Evolutionary conservation across 177 flowering plant species (phyloP), one percentile per base, ranked within the genome.

Genomic region (Telopea speciosissima): DNA sequence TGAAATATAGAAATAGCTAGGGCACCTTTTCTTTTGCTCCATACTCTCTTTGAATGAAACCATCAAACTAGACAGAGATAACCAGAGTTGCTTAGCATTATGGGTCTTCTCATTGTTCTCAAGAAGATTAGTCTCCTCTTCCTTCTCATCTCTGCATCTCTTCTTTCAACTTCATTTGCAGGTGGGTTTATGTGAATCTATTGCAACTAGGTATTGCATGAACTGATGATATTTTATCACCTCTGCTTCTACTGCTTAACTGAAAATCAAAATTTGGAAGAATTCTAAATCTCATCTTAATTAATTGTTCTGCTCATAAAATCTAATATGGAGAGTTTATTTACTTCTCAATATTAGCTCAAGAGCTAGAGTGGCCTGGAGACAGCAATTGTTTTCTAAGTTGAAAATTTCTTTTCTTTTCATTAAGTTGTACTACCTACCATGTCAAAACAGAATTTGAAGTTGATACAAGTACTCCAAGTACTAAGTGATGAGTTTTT

Each of bases 151-250:
- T 79, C 83, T 45, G 81, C 79, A 36, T 76, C 83, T 26, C 74
- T 83, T 52, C 64, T 79, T 21, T 74, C 87, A 70, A 73, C 83
- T 71, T 83, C 88, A 68, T 74, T 72, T 76, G 88, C 89, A 84
- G 91, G 88, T 83, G 62, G 23, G 79, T 72, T 11, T 62, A 8
- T 69, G 52, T 56, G 58, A 49, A 23, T 62, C 68, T 40, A 24
- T 63, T 63, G 19, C 58, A 52, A 14, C 19, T 21, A 36, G 40
- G 40, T 36, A 16, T 13, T 12, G 19, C 54, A 49, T 49, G 54
- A 49, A 44, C 49, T 44, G 49, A n/a, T n/a, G n/a, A n/a, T n/a
- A n/a, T n/a, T n/a, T n/a, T n/a, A n/a, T n/a, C n/a, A n/a, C n/a
- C n/a, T n/a, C n/a, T n/a, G n/a, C n/a, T n/a, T n/a, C n/a, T n/a